Evolutionary conservation across 2,329 filamentous ascomycete genomes (phyloP).

Genomic region (Xylariaceae sp.): DNA sequence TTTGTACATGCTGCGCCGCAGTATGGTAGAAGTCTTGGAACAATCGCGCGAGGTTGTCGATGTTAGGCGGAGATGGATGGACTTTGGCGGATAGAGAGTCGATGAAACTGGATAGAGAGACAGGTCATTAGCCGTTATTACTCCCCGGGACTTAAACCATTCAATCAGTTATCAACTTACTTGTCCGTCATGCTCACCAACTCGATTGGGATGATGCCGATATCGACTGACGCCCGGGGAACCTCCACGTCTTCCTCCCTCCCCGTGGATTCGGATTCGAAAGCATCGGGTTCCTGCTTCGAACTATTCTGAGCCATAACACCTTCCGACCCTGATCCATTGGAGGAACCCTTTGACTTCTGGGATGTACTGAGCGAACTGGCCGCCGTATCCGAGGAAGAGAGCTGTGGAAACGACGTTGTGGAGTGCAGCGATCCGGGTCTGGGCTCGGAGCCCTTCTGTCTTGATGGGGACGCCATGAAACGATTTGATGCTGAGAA

Average conservation of each 20-base stretch:
- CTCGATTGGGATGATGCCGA: slow-evolving; percentile 91
- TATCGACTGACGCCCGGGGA: slow-evolving; percentile 58
- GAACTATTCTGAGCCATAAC: slow-evolving; percentile 21
- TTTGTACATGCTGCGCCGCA: slow-evolving; percentile 76
- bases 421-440: slow-evolving; percentile 26
- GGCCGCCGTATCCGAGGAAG: slow-evolving; percentile 29
- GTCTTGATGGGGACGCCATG: slow-evolving; percentile 26
- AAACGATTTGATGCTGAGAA: slow-evolving; percentile 7
- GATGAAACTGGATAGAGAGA: slow-evolving; percentile 61
- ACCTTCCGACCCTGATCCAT: slow-evolving; percentile 32
- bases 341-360: slow-evolving; percentile 44
- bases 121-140: slow-evolving; percentile 22
- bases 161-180: slow-evolving; percentile 40
- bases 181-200: slow-evolving; percentile 84
- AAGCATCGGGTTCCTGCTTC: slow-evolving; percentile 40
- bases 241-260: slow-evolving; percentile 42
- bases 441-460: slow-evolving; percentile 27
- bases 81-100: slow-evolving; percentile 84
- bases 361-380: slow-evolving; percentile 34
- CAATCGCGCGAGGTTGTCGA: slow-evolving; percentile 74
- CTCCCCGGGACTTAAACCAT: slow-evolving; percentile 5
- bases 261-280: slow-evolving; percentile 45
- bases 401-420: slow-evolving; percentile 27
- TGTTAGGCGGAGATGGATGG: slow-evolving; percentile 74
- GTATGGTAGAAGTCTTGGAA: slow-evolving; percentile 92